Percentiles rank a stretch among this genome's conserved stretches.
Conservation (phyloP, 257 asterid species). For the Solanum rostratum region DNA sequence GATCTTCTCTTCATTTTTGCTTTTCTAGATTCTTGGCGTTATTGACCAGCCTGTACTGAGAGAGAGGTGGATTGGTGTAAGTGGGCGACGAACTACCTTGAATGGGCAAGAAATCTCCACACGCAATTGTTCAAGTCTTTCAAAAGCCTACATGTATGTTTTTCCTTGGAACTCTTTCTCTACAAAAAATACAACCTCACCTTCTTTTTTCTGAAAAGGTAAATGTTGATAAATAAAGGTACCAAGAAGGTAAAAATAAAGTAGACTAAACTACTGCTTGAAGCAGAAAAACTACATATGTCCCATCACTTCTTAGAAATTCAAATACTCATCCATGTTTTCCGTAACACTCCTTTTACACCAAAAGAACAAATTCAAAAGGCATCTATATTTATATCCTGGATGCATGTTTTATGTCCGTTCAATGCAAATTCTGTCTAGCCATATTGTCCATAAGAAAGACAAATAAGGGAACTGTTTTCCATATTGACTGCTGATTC, state of each 20-base stretch:
- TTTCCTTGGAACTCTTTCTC: not conserved
- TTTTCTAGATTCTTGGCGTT: conserved; percentile 70
- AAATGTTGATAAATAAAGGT: not conserved
- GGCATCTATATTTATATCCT: not conserved
- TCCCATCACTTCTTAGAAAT: not conserved
- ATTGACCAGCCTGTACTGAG: conserved; percentile 88
- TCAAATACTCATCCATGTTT: not conserved
- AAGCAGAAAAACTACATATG: not conserved
- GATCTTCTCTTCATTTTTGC: not conserved
- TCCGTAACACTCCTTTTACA: not conserved
- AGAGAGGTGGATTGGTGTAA: conserved; percentile 90
- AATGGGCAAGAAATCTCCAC: conserved; percentile 70
- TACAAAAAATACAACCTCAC: not conserved
- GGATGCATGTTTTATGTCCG: not conserved
- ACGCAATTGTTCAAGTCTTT: conserved; percentile 72
- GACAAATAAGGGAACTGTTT: not conserved
- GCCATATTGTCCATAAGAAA: not conserved
- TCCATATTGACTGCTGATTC: not conserved
- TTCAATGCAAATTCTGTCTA: not conserved
- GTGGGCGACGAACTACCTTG: conserved; percentile 61
- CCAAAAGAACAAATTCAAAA: not conserved
- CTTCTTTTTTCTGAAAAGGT: not conserved
- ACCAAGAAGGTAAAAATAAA: not conserved
- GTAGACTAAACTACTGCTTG: not conserved
- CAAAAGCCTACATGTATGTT: conserved; percentile 78